phyloP scores from a whole-genome alignment of 2,329 filamentous ascomycete species.

The Pseudogymnoascus sp. region DNA sequence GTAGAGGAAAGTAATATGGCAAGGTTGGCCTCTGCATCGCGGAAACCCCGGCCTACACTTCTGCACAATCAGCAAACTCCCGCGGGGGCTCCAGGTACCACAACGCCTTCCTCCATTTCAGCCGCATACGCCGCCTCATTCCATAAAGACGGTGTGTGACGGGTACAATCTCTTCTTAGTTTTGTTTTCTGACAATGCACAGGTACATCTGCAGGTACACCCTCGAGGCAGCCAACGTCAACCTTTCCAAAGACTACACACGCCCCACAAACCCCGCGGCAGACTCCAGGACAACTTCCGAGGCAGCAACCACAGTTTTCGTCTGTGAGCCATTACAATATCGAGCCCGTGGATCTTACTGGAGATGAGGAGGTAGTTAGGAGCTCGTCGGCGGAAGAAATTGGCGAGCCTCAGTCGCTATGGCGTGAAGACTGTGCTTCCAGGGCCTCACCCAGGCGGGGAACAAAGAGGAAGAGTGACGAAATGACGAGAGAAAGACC shows the following conservation, averaged over 20 bases:
- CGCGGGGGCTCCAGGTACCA: slow-evolving; percentile 16
- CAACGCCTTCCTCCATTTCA: slow-evolving; percentile 18
- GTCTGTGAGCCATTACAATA: slow-evolving; percentile 13
- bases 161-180: neutral
- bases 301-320: slow-evolving; percentile 13
- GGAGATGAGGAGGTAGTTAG: slow-evolving; percentile 19
- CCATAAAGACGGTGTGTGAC: neutral
- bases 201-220: slow-evolving; percentile 19
- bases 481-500: slow-evolving; percentile 20
- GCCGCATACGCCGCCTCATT: neutral
- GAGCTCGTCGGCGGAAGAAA: slow-evolving; percentile 21
- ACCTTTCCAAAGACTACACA: slow-evolving; percentile 17
- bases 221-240: slow-evolving; percentile 24
- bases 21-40: slow-evolving; percentile 24
- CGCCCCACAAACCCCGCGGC: slow-evolving; percentile 23
- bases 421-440: slow-evolving; percentile 25
- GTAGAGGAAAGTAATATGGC: slow-evolving; percentile 23
- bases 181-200: neutral
- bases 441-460: slow-evolving; percentile 16
- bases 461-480: slow-evolving; percentile 29
- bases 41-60: slow-evolving; percentile 21
- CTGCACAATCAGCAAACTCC: slow-evolving; percentile 9
- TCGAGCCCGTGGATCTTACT: slow-evolving; percentile 29
- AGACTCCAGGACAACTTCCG: slow-evolving; percentile 27
- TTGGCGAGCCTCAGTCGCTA: slow-evolving; percentile 18